These are phyloP conservation scores for Candolleomyces eurysporus DNA, from an alignment of 768 basidiomycete species.

Conservation along the genomic window DNA sequence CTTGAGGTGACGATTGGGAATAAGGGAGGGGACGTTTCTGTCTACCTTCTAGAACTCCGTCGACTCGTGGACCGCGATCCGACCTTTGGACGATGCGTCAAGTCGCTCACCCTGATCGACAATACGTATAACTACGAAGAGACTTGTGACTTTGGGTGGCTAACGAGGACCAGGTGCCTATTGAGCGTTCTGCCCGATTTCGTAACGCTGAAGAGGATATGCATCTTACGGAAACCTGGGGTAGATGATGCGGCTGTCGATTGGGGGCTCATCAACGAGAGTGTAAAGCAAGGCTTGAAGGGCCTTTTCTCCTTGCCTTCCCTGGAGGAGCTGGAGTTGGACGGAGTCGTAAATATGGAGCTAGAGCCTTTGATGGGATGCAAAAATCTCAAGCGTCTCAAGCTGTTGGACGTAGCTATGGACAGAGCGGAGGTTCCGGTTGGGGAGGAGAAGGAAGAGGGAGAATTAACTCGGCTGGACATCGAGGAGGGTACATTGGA, in stretches of 20 bases:
- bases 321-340: neutral
- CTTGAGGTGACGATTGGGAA: neutral
- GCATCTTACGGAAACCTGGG: neutral
- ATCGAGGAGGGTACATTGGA: neutral
- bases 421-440: neutral
- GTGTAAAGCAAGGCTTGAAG: neutral
- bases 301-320: neutral
- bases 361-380: neutral
- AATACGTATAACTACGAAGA: neutral
- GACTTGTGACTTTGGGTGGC: neutral
- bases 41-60: neutral
- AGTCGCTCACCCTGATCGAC: neutral
- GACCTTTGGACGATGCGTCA: neutral
- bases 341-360: constrained; percentile 1
- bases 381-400: neutral
- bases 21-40: neutral
- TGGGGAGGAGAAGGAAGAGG: neutral
- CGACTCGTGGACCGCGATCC: neutral
- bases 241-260: neutral
- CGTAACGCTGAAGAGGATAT: neutral
- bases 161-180: neutral
- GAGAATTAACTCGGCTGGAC: no score
- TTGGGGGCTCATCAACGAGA: neutral
- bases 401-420: neutral
- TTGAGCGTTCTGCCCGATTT: neutral